Base-by-base conservation (phyloP, 2,329 filamentous ascomycete species). In the Cladosporium phlei region DNA sequence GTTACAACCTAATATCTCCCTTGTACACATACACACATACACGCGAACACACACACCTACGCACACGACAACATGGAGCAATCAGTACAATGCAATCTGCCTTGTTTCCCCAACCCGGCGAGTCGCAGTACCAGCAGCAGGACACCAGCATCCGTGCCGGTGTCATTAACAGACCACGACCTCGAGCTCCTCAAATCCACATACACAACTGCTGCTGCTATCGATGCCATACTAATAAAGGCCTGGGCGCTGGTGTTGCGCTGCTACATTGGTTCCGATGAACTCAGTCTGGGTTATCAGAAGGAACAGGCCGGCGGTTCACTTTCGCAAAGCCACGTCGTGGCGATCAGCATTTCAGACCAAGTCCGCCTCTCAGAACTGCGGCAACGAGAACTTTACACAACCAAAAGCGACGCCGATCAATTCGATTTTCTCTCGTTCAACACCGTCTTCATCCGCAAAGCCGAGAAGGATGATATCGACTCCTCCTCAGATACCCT, bases 391-490 rank as follows among this genome's bases (percentile, higher is more conserved):
- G 42, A 37, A 32, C 28, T 45, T n/a, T 29, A 32, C 14, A 37
- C 17, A 12, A 28, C 20, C 16, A 35, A 24, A 8, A 45, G 24
- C 24, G 29, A 33, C 10, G 12, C 28, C 16, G 32, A 35, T 29
- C 42, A 17, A 22, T 34, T 45, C 24, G 42, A 45, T 25, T 37
- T 37, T 12, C 9, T n/a, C 21, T 28, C 42, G 22, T 45, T 37
- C 32, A 45, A 45, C 24, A 45, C 42, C 5, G 42, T 45, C 24
- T 45, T 45, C 32, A 22, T 45, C 16, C 30, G 42, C n/a, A 34
- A 45, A 16, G 11, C 21, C 12, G 42, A 45, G 32, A 45, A 45
- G 30, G 42, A 45, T 37, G 42, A 45, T 22, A 25, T 35, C 24
- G 42, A 45, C 17, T 29, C 32, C 2, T 44, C 40, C 16, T 21